phyloP scores from a whole-genome alignment of 2,329 filamentous ascomycete species.

The Claviceps quebecensis region DNA sequence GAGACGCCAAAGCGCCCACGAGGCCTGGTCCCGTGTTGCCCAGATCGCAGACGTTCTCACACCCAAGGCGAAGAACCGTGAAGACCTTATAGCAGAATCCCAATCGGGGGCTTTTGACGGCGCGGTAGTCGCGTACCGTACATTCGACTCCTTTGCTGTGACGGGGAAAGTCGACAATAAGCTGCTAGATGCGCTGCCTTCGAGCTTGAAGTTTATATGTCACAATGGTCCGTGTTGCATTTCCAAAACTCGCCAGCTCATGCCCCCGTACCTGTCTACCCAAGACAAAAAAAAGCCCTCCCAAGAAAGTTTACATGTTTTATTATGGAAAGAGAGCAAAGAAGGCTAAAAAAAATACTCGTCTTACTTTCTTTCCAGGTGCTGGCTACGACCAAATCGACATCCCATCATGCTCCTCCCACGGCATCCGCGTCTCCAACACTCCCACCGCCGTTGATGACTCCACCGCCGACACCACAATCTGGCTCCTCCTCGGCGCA shows the following conservation, averaged over 20 bases:
- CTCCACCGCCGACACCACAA: slow-evolving; percentile 65
- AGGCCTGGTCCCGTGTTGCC: slow-evolving; percentile 48
- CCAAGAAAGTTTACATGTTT: too few relatives aligned
- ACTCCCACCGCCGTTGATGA: slow-evolving; percentile 71
- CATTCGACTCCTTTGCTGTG: slow-evolving; percentile 46
- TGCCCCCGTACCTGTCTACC: not conserved
- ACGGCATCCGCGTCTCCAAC: slow-evolving; percentile 60
- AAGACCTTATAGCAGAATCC: slow-evolving; percentile 57
- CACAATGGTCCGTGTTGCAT: slow-evolving; percentile 36
- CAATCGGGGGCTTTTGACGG: slow-evolving; percentile 51
- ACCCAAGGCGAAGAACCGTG: slow-evolving; percentile 46
- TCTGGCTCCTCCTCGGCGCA: slow-evolving; percentile 71
- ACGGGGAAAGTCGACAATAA: slow-evolving; percentile 61
- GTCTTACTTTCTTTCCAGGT: slow-evolving; percentile 26
- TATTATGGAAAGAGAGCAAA: not conserved
- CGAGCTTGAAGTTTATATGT: slow-evolving; percentile 41
- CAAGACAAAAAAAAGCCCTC: too few relatives aligned
- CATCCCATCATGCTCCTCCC: slow-evolving; percentile 53
- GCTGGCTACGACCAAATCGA: slow-evolving; percentile 81
- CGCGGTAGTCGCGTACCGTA: slow-evolving; percentile 53
- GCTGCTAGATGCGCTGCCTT: slow-evolving; percentile 44
- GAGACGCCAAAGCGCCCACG: slow-evolving; percentile 38
- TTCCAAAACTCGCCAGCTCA: too few relatives aligned
- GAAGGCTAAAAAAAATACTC: not conserved
- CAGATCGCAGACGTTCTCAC: slow-evolving; percentile 50